These are phyloP conservation scores for Rhynchospora pubera DNA, from an alignment of 176 grass and related monocot genomes.

Conservation along the genomic window DNA sequence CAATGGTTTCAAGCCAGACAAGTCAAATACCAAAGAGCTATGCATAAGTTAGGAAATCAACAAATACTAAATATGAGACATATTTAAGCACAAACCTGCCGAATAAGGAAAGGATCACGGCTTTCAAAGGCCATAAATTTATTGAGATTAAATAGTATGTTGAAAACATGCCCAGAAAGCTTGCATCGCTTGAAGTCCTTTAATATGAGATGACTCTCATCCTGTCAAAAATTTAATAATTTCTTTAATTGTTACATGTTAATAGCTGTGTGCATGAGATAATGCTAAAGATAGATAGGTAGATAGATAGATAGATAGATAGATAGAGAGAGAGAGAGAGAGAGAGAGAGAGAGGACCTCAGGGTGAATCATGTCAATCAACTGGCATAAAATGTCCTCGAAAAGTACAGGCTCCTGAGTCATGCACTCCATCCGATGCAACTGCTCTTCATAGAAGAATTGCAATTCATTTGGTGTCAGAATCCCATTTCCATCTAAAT, in stretches of 20 bases:
- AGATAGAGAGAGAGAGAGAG: not conserved
- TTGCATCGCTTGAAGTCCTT: constrained; percentile 74
- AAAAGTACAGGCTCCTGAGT: constrained; percentile 89
- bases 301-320: not conserved
- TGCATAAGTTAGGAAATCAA: not conserved
- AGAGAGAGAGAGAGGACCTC: constrained; percentile 45
- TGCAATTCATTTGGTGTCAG: constrained; percentile 86
- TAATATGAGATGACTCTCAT: constrained; percentile 54
- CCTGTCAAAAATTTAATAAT: constrained; percentile 39
- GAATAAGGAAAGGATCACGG: constrained; percentile 94
- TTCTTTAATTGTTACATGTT: not conserved
- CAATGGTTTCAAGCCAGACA: not conserved
- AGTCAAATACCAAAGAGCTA: not conserved
- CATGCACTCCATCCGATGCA: constrained; percentile 99
- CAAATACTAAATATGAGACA: not conserved
- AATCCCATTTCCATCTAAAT: constrained; percentile 85
- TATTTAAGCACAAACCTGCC: constrained; percentile 54
- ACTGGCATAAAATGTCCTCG: constrained; percentile 90
- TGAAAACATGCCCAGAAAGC: constrained; percentile 81
- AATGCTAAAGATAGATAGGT: not conserved
- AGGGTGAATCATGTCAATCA: constrained; percentile 88
- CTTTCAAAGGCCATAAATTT: constrained; percentile 95
- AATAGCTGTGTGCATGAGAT: not conserved
- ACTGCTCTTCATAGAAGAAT: constrained; percentile 92
- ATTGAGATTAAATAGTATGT: constrained; percentile 95